Percentiles rank a stretch among this genome's conserved stretches.
Conservation (phyloP, 768 basidiomycete genomes). For the Tulasnella sp. region DNA sequence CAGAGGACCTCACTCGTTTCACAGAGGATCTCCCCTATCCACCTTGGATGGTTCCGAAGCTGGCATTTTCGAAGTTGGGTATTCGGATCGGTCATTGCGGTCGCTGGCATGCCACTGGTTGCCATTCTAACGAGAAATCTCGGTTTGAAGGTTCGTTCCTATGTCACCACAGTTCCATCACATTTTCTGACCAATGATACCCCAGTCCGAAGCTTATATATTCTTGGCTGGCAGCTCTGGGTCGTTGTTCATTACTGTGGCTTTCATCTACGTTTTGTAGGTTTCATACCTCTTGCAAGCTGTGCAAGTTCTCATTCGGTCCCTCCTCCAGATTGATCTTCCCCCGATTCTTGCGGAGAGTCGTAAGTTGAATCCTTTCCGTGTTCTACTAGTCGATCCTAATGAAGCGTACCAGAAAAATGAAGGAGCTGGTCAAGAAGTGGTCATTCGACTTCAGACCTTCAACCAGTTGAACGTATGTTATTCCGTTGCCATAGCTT, state of each 20-base stretch:
- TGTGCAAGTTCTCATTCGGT: neutral
- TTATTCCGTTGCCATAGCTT: neutral
- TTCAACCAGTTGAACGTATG: constrained; percentile 72
- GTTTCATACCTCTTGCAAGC: neutral
- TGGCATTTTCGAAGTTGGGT: constrained; percentile 68
- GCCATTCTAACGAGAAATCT: constrained; percentile 45
- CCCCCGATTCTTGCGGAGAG: constrained; percentile 53
- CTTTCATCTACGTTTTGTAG: constrained; percentile 49
- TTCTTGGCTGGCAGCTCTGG: constrained; percentile 48
- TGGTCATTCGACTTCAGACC: constrained; percentile 57
- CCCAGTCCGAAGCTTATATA: constrained; percentile 62
- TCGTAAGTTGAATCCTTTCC: constrained; percentile 28
- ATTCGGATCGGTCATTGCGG: constrained; percentile 45
- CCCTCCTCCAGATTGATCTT: constrained; percentile 34
- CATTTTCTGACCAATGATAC: neutral
- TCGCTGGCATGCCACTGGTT: constrained; percentile 61
- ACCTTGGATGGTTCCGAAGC: constrained; percentile 62
- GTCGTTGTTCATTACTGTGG: constrained; percentile 51
- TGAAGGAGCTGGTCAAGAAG: constrained; percentile 60
- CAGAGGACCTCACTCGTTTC: neutral
- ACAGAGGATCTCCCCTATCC: constrained; percentile 32
- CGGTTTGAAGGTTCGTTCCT: constrained; percentile 39
- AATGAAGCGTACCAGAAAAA: constrained; percentile 29
- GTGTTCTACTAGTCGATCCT: too few relatives aligned
- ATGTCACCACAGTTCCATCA: neutral